Evolutionary conservation across 345 rosid genomes (phyloP), one percentile per base, ranked within the genome.

Genomic region (Eucalyptus marginata): DNA sequence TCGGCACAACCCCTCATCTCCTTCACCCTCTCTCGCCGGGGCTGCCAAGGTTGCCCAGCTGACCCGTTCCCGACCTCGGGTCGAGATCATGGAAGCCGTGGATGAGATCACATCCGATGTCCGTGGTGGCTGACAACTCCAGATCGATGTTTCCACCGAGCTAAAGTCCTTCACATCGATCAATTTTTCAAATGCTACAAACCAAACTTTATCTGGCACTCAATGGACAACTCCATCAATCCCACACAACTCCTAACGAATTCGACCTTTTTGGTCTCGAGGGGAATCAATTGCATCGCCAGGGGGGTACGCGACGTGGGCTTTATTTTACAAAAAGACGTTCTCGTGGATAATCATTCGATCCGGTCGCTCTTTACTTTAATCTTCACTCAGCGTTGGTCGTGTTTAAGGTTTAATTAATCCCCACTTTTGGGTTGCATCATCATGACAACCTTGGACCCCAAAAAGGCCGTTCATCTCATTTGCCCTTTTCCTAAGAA

Each of bases 371-470:
- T 76, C 84, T 76, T 76, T 20, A 76, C 84, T 76, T 76, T 76
- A 76, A 40, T 20, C 3, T 76, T 76, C 14, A 6, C 27, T 64
- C 27, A 76, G 84, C 22, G 47, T 22, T 76, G 47, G 84, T 76
- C 29, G 47, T 40, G 84, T 76, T 76, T 76, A 76, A 76, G 84
- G 84, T 76, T 64, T 76, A 76, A 76, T 40, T 76, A 76, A 76
- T 76, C 84, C 40, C 84, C 84, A 1, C 84, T 76, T 76, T 40
- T 20, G 47, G 84, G 47, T 76, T 20, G 84, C 84, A 40, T 76
- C 47, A 40, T 76, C 47, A 76, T 76, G 84, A 76, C 8, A 76
- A 6, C 84, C 84, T 76, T 40, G 84, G 84, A 76, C 84, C 84
- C 84, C 76, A 64, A 76, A 71, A 76, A 76, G 84, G 47, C 15